Base-by-base conservation (phyloP, 1,139 yeast species). In the Lodderomyces orthopsilosis region DNA sequence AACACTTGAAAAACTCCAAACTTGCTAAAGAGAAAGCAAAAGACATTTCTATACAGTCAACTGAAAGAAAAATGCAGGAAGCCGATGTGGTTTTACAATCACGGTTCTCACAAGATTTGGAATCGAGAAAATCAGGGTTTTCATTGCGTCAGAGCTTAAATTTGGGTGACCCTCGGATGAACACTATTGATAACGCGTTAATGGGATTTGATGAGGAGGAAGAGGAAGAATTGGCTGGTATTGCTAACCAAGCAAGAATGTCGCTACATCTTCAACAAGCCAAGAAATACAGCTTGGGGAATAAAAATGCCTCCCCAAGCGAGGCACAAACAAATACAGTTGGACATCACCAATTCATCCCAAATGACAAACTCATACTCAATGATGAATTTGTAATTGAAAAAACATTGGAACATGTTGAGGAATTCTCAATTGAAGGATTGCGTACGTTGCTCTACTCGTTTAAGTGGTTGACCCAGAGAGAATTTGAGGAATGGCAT, bases 391-490 rank as follows among this genome's bases (percentile, higher is more conserved):
- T 79, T 55, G 71, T 91, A 6, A 62, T 91, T 45, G 97, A 91
- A 58, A 82, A 81, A 51, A 93, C 98, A 0, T 68, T 93, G 46
- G 87, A 88, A 54, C 96, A 94, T 52, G 78, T 94, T 45, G 98
- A 93, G 53, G 95, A 88, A 47, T 93, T 91, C 59, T 90, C 98
- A 0, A 85, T 95, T 0, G 98, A 93, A 51, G 98, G 99, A 1
- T 70, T 93, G 47, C 77, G 99, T 57, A 94, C 98, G 0, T 74
- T 93, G 49, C 62, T 94, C 50, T 94, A 90, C 60, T 84, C 90
- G 1, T 89, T 79, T 63, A 80, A 79, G 53, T 87, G 93, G 84
- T 54, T 94, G 33, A 76, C 76, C 38, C 64, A 68, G 24, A 60
- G 65, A 0, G 86, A 79, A 40, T 91, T 85, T 57, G 74, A 73